Conservation (phyloP, 768 basidiomycete genomes). For the Rhodosporidiobolus odoratus region DNA sequence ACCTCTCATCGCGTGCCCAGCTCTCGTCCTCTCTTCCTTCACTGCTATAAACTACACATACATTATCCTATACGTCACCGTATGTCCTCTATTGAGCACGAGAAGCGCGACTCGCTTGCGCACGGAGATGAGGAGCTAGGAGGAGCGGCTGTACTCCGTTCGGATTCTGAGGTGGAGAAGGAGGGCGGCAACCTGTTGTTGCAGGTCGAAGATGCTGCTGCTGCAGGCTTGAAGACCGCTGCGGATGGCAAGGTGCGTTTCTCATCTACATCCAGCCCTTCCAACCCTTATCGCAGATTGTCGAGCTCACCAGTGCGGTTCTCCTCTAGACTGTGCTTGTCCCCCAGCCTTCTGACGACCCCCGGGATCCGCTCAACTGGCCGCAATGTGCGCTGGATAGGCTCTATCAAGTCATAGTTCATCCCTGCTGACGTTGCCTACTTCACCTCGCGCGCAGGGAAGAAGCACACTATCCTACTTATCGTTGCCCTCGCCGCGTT, state of each 20-base stretch:
- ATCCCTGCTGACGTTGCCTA: no score
- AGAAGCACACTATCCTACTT: slow-evolving; percentile 38
- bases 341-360: slow-evolving; percentile 47
- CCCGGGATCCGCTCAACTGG: slow-evolving; percentile 44
- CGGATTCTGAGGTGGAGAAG: slow-evolving; percentile 24
- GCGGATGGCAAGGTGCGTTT: slow-evolving; percentile 27
- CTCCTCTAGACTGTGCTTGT: slow-evolving; percentile 47
- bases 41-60: no score
- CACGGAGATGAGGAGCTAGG: slow-evolving; percentile 4
- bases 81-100: no score
- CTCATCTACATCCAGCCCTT: neutral
- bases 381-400: no score
- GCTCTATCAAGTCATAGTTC: no score
- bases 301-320: no score
- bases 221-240: slow-evolving; percentile 22
- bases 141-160: slow-evolving; percentile 8
- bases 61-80: no score
- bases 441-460: no score
- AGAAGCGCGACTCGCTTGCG: slow-evolving; percentile 12
- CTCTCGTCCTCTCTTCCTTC: no score
- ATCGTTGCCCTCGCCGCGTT: slow-evolving; percentile 21
- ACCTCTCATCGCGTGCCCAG: no score
- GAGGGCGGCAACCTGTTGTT: slow-evolving; percentile 20
- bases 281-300: no score
- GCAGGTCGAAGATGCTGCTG: slow-evolving; percentile 10